A percentile compares a stretch with the other conserved stretches of the same genome.
Evolutionary conservation across 768 basidiomycete genomes (phyloP).

Genomic region (Trametes punicea): DNA sequence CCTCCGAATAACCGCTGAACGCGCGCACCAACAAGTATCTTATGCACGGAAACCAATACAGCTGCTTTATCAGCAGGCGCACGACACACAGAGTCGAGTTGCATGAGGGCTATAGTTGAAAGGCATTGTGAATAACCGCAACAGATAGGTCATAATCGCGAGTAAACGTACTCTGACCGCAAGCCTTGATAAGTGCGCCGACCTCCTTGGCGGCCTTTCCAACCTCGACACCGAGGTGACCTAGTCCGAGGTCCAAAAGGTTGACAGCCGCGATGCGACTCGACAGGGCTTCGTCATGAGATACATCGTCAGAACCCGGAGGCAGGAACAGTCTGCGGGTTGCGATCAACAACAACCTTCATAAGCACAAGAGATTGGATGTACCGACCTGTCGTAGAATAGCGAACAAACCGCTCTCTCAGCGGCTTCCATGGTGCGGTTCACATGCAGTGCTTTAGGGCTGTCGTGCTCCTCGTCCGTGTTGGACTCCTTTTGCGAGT

Average conservation of each 20-base stretch:
- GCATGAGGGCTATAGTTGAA: constrained; percentile 44
- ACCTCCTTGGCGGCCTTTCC: constrained; percentile 49
- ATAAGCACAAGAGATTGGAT: neutral
- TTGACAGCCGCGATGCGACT: constrained; percentile 89
- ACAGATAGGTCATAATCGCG: neutral
- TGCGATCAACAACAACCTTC: neutral
- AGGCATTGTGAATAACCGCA: neutral
- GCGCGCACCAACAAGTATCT: constrained; percentile 74
- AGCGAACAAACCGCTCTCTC: constrained; percentile 68
- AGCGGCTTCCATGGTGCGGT: constrained; percentile 64
- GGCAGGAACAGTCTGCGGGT: constrained; percentile 70
- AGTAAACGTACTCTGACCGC: constrained; percentile 67
- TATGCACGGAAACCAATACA: constrained; percentile 80
- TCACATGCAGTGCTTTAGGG: constrained; percentile 44
- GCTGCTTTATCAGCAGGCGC: constrained; percentile 78
- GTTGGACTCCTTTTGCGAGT: constrained; percentile 29
- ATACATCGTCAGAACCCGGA: constrained; percentile 67
- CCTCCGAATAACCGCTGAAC: neutral
- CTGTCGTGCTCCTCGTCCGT: constrained; percentile 32
- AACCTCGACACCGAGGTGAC: constrained; percentile 86
- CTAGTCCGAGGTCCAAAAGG: constrained; percentile 81
- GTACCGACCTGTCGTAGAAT: constrained; percentile 79
- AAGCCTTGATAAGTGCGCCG: constrained; percentile 61
- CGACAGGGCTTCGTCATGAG: constrained; percentile 87
- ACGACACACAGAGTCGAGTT: constrained; percentile 46